A percentile compares a stretch with the other conserved stretches of the same genome.
phyloP scores from a whole-genome alignment of 1,139 yeast species.

The Yamadazyma epiphylla region DNA sequence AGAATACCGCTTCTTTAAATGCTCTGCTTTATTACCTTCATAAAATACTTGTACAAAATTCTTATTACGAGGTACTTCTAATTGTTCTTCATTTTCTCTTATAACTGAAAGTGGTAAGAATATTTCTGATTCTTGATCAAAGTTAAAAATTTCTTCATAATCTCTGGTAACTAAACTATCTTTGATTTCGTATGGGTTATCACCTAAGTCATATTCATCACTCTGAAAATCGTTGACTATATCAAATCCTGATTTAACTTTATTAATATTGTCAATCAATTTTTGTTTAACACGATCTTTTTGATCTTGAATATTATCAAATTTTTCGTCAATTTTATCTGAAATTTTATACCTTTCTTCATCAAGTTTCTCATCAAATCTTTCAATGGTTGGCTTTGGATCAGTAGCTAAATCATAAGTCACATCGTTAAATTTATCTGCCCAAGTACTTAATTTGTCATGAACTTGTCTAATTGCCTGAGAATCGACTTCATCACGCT shows the following conservation, averaged over 20 bases:
- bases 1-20: constrained; percentile 10
- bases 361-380: constrained; percentile 19
- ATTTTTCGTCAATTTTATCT: constrained; percentile 13
- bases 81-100: constrained; percentile 11
- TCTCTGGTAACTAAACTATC: constrained; percentile 4
- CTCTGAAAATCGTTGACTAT: constrained; percentile 1
- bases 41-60: constrained; percentile 21
- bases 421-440: constrained; percentile 16
- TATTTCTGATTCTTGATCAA: constrained; percentile 6
- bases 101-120: constrained; percentile 21
- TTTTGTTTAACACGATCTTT: constrained; percentile 5
- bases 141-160: neutral
- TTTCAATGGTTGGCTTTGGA: constrained; percentile 17
- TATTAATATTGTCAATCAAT: constrained; percentile 3
- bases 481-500: constrained; percentile 9
- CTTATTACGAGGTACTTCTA: constrained; percentile 20
- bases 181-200: constrained; percentile 5
- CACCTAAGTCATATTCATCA: constrained; percentile 6
- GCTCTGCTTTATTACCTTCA: constrained; percentile 1
- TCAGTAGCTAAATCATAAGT: constrained; percentile 19
- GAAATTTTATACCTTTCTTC: constrained; percentile 12
- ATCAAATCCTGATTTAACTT: constrained; percentile 11
- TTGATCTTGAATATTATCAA: constrained; percentile 6
- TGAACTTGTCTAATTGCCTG: constrained; percentile 22
- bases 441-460: constrained; percentile 14